Evolutionary conservation across 768 basidiomycete genomes (phyloP).

Genomic region (Tricholoma saponaceum): DNA sequence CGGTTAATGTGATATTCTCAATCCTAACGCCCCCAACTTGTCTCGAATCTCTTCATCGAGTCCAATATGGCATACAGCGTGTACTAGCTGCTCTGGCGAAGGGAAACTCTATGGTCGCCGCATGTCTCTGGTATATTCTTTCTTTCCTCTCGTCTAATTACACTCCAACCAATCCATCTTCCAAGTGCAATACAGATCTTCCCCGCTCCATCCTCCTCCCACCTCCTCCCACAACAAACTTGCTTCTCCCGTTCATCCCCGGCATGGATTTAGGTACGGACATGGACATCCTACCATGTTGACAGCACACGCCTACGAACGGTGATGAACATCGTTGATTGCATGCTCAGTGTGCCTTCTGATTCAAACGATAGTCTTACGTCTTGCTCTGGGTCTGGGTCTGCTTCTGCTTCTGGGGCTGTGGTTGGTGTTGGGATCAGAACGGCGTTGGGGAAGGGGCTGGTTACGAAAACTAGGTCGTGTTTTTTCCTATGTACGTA

Average conservation of each 20-base stretch:
- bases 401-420: neutral
- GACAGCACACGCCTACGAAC: neutral
- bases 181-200: neutral
- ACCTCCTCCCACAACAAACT: neutral
- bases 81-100: no score
- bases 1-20: no score
- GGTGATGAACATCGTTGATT: neutral
- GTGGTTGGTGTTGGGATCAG: no score
- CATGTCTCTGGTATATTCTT: neutral
- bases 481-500: neutral
- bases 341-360: neutral
- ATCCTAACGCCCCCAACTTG: no score
- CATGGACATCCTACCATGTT: neutral
- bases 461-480: no score
- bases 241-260: neutral
- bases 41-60: no score
- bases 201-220: neutral
- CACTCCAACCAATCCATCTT: neutral
- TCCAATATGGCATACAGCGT: no score
- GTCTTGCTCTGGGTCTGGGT: neutral
- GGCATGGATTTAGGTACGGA: neutral
- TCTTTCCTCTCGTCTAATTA: neutral
- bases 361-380: neutral
- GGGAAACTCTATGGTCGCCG: no score
- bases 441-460: no score